Base-by-base conservation (phyloP, 129 eudicot species). In the Tanacetum coccineum region DNA sequence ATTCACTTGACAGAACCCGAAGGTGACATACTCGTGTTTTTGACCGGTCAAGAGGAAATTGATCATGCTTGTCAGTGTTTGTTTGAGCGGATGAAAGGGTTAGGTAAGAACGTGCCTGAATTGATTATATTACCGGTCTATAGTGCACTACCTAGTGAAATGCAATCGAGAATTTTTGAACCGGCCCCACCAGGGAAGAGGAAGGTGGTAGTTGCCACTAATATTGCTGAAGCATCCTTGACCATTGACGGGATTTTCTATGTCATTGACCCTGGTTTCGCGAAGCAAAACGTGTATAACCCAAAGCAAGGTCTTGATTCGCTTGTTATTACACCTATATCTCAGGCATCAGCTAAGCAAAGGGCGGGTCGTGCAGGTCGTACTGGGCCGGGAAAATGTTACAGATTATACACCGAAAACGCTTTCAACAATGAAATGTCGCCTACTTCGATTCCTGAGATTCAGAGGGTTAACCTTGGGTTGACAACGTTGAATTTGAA, bases 31-130 rank as follows among this genome's bases (percentile, higher is more conserved):
- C 96, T 91, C 40, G 71, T 91, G 50, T 91, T 91, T 64, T 83
- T 91, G 83, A 91, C 98, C 1, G 98, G 98, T 64, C 98, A 91
- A 49, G 98, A 91, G 68, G 98, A 91, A 68, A 91, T 91, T 49
- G 98, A 91, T 71, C 83, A 87, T 76, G 91, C 95, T 0, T 91
- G 95, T 44, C 94, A 85, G 54, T 87, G 95, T 74, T 86, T 87
- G 39, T 83, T 77, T 59, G 96, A 87, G 77, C 80, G 96, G 64
- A 91, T 91, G 91, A 91, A 85, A 73, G 97, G 94, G 7, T 70
- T 91, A 22, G 96, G 90, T 64, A 80, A 74, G 74, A 85, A 87
- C 54, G 97, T 91, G 15, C 96, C 97, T 3, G 96, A 91, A 44
- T 68, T 91, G 71, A 90, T 90, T 15, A 85, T 87, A 59, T 76